Conservation (phyloP, 2,329 filamentous ascomycete genomes). For the Daldinia sp. region DNA sequence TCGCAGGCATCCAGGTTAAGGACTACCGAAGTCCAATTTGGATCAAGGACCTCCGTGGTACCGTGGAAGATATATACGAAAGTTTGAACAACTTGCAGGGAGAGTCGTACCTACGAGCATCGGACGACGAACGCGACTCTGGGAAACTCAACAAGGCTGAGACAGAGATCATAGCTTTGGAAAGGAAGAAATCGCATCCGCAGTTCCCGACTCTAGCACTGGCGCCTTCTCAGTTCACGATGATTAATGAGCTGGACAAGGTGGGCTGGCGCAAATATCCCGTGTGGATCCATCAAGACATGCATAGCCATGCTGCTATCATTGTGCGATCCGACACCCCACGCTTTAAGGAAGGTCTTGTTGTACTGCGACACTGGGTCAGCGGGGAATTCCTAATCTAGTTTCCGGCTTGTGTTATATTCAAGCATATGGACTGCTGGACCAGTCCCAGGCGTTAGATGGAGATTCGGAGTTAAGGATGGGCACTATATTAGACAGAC, state of each 20-base stretch:
- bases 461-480: conserved; percentile 1
- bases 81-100: conserved; percentile 75
- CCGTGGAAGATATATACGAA: conserved; percentile 83
- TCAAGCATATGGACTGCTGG: background rate
- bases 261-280: conserved; percentile 74
- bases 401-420: conserved; percentile 23
- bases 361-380: conserved; percentile 86
- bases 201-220: conserved; percentile 80
- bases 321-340: conserved; percentile 79
- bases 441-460: conserved; percentile 9
- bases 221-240: conserved; percentile 82
- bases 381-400: conserved; percentile 77
- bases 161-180: conserved; percentile 56
- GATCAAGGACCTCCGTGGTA: conserved; percentile 79
- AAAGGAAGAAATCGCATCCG: conserved; percentile 55
- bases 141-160: conserved; percentile 52
- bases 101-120: conserved; percentile 76
- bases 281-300: conserved; percentile 79
- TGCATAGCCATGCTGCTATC: conserved; percentile 91
- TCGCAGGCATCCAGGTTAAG: conserved; percentile 73
- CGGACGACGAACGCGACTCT: conserved; percentile 63
- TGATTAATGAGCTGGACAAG: conserved; percentile 82
- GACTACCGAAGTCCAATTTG: conserved; percentile 82
- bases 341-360: conserved; percentile 78
- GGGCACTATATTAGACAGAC: background rate